Evolutionary conservation across 257 asterid species (phyloP), one percentile per base, ranked within the genome.

Genomic region (Solanum dulcamara): DNA sequence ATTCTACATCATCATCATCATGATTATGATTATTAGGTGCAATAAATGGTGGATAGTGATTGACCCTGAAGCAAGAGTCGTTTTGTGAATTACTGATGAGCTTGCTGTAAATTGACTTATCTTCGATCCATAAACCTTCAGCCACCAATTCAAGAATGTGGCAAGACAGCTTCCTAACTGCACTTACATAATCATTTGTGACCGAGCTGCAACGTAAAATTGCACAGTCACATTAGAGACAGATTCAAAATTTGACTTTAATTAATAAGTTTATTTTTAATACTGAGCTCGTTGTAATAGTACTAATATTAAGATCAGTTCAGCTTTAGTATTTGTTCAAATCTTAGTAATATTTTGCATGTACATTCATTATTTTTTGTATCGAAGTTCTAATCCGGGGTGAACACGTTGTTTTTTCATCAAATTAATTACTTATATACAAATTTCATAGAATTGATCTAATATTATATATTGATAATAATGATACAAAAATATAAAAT

Each of bases 41-140:
- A 48, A 11, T 40, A 72, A 24, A 14, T 3, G 94, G 85, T 59
- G 97, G 96, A 71, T 93, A 95, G 92, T 93, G 92, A 87, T 95
- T 95, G 87, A 95, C 87, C 46, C 96, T 85, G 92, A 95, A 91
- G 89, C 94, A 95, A 4, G 98, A 95, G 87, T 95, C 98, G 68
- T 89, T 95, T 6, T 90, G 87, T 13, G n/a, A 70, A 75, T 93
- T 91, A 33, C 64, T 74, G 15, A 93, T 90, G 86, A 95, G 92
- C 22, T 87, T 86, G 53, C 96, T 95, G 17, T 93, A 92, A 26
- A 88, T 83, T 30, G 89, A 81, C 32, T 64, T 88, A 85, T 91
- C 92, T 15, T 84, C 86, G 66, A 84, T 46, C 83, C 90, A 85
- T 62, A 95, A 11, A 0, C 93, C 96, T 62, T 93, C 91, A 0